Percentiles rank a stretch among this genome's conserved stretches.
phyloP scores from a whole-genome alignment of 2,329 filamentous ascomycete species.

The Aspergillus tanneri region DNA sequence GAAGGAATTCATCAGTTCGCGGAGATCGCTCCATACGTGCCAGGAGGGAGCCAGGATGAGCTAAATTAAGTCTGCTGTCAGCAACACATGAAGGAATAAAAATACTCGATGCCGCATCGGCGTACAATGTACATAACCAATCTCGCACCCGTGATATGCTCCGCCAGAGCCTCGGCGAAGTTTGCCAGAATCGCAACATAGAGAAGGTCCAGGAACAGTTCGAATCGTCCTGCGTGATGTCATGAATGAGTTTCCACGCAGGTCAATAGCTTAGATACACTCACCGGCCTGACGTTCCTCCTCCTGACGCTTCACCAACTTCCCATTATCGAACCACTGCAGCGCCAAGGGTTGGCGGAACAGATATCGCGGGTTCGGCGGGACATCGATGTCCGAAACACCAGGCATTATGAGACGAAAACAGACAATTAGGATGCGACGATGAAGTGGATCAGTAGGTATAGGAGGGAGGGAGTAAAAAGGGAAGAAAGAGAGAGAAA shows the following conservation, averaged over 20 bases:
- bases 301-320: constrained; percentile 44
- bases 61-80: constrained; percentile 8
- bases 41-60: constrained; percentile 51
- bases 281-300: constrained; percentile 46
- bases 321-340: constrained; percentile 49
- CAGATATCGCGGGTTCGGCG: constrained; percentile 28
- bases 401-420: not conserved
- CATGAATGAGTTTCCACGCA: not conserved
- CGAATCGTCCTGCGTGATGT: constrained; percentile 43
- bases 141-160: constrained; percentile 46
- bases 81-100: not conserved
- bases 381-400: constrained; percentile 1
- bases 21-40: constrained; percentile 53
- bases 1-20: constrained; percentile 55
- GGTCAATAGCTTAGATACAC: constrained; percentile 9
- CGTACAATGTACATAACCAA: constrained; percentile 49
- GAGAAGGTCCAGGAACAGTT: constrained; percentile 52
- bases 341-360: constrained; percentile 38
- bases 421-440: not conserved
- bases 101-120: not conserved
- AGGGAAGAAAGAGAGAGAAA: not conserved
- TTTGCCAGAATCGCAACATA: constrained; percentile 54
- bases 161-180: constrained; percentile 51
- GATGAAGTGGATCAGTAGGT: not conserved
- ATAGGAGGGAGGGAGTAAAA: not conserved